These are phyloP conservation scores for Musa troglodytarum DNA, from an alignment of 176 grass and related monocot genomes.

Conservation along the genomic window DNA sequence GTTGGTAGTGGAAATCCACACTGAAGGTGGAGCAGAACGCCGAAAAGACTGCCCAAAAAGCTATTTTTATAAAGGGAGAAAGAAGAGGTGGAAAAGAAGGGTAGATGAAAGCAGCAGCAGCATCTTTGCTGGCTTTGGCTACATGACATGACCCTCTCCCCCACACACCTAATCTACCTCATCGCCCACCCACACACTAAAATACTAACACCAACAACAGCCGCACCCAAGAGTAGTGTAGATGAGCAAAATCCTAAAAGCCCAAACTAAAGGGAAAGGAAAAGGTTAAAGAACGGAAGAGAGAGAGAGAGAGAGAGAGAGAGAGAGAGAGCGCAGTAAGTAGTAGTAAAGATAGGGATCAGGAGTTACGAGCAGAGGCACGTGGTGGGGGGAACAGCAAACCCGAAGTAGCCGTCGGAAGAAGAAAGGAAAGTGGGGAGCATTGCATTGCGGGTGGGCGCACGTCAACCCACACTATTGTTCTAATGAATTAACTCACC, in stretches of 20 bases:
- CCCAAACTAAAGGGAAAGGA: neutral
- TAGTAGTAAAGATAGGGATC: neutral
- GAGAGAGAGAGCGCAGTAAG: neutral
- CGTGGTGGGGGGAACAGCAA: too few relatives aligned
- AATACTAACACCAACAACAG: neutral
- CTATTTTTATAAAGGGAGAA: neutral
- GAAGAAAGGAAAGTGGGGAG: too few relatives aligned
- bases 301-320: neutral
- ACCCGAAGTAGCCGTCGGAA: too few relatives aligned
- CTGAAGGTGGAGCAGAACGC: neutral
- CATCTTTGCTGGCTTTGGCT: conserved; percentile 7
- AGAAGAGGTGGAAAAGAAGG: neutral
- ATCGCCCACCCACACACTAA: neutral
- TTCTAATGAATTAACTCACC: too few relatives aligned
- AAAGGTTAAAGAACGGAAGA: neutral
- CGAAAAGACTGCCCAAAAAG: neutral
- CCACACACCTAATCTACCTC: neutral
- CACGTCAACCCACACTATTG: too few relatives aligned
- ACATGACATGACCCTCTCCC: neutral
- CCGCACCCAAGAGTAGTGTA: neutral
- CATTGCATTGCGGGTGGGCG: too few relatives aligned
- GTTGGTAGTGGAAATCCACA: neutral
- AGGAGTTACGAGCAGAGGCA: too few relatives aligned
- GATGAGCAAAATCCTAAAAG: too few relatives aligned
- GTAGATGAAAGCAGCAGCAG: neutral